Base-by-base conservation (phyloP, 2,329 filamentous ascomycete genomes). In the Claviceps arundinis region DNA sequence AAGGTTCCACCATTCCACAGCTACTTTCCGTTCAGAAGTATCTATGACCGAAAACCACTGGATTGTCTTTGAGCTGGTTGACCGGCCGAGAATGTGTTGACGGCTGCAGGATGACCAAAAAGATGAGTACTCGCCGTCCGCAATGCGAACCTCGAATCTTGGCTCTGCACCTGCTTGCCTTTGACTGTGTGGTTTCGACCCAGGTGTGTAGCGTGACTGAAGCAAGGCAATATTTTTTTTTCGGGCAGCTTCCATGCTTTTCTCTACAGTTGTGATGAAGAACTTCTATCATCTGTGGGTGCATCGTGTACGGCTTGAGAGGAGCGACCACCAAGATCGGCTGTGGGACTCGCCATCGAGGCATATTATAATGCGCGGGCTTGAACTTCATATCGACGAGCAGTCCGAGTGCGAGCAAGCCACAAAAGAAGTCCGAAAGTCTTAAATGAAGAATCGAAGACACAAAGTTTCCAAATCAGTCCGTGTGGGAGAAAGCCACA, bases 11-110 rank as follows among this genome's bases (percentile, higher is more conserved):
- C 56, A 46, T 65, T 60, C 14, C 70, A 72, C 52, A 59, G 67
- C 13, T 73, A 72, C 54, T 66, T 71, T 44, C 66, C 68, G 0
- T 71, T 68, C 46, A 62, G 69, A 48, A 66, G 62, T 40, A 63
- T 73, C 2, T 65, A 64, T 51, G 70, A 62, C 8, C 62, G 62
- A 40, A 73, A 72, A 51, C 70, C 70, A 13, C 45, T 62, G n/a
- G 41, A 45, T 24, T 26, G 19, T 42, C 13, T 2, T 5, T 50
- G 37, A 49, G 16, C 43, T 37, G 16, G 30, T 42, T 17, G 13
- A 37, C 37, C n/a, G 41, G 14, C 9, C 6, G 14, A 13, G 40
- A 26, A 50, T 46, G 6, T 14, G 45, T 24, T 7, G 7, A 46
- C 37, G 5, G 37, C 13, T 43, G 40, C 38, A 50, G 17, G 24